These are phyloP conservation scores for Oenanthe sinensis DNA, from an alignment of 129 eudicot genomes.

Conservation along the genomic window DNA sequence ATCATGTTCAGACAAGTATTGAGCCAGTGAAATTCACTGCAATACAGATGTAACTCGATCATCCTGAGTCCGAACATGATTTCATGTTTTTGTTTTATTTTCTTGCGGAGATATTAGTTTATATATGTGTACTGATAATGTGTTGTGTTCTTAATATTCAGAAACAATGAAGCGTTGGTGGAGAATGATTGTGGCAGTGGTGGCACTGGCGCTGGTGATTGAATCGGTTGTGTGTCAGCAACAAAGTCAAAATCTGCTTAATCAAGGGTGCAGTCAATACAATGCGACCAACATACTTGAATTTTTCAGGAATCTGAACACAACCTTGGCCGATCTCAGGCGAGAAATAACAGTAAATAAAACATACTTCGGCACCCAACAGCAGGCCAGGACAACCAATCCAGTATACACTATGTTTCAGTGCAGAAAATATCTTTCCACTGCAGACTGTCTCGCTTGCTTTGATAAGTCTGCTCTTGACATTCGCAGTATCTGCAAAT, in stretches of 20 bases:
- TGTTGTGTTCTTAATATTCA: neutral
- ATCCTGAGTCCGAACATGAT: neutral
- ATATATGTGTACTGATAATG: neutral
- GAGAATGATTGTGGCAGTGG: conserved; percentile 7
- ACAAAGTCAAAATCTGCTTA: conserved; percentile 34
- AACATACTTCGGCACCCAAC: conserved; percentile 44
- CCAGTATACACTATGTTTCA: conserved; percentile 58
- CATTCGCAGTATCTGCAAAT: conserved; percentile 39
- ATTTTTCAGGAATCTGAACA: conserved; percentile 47
- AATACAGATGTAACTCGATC: neutral
- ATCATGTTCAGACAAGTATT: neutral
- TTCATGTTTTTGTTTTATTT: neutral
- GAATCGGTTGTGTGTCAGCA: conserved; percentile 35
- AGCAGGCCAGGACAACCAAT: conserved; percentile 44
- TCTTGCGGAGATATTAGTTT: neutral
- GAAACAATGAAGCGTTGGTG: conserved; percentile 2
- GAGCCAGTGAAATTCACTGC: too few species aligned
- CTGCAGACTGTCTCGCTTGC: conserved; percentile 47
- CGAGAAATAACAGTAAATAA: conserved; percentile 26
- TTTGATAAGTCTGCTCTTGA: conserved; percentile 34
- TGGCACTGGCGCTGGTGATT: neutral
- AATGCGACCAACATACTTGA: conserved; percentile 31
- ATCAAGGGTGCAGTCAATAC: conserved; percentile 47
- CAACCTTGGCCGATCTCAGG: conserved; percentile 42
- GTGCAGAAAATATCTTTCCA: conserved; percentile 61